A percentile compares a stretch with the other conserved stretches of the same genome.
These are phyloP conservation scores for Withania somnifera DNA, from an alignment of 305 asterid genomes.

Conservation along the genomic window DNA sequence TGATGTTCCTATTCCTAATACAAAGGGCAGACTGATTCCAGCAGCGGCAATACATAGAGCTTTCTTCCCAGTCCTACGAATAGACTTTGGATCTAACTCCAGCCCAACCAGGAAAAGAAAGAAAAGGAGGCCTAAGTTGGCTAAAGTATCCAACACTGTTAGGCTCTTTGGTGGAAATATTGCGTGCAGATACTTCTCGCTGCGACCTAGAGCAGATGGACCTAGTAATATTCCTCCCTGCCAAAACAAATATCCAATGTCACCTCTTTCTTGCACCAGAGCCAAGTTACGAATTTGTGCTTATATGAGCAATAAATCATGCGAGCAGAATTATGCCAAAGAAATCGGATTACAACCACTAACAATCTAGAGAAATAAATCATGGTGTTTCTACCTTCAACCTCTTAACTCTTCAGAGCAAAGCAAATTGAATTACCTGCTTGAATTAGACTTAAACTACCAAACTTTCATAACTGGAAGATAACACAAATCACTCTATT, in stretches of 20 bases:
- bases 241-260: neutral
- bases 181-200: conserved; percentile 27
- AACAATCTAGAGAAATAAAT: neutral
- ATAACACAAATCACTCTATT: neutral
- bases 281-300: neutral
- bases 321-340: neutral
- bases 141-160: conserved; percentile 74
- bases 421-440: neutral
- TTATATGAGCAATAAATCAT: neutral
- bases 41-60: conserved; percentile 67
- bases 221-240: conserved; percentile 93
- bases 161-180: conserved; percentile 63
- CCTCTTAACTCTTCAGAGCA: neutral
- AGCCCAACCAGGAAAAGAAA: conserved; percentile 81
- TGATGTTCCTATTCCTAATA: conserved; percentile 71
- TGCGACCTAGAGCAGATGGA: conserved; percentile 86
- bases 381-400: neutral
- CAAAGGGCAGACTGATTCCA: conserved; percentile 67
- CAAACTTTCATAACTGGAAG: neutral
- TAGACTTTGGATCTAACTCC: conserved; percentile 58
- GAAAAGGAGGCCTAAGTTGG: conserved; percentile 81
- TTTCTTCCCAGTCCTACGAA: conserved; percentile 58
- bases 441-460: neutral
- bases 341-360: neutral
- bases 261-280: neutral